Evolutionary conservation across 2,329 filamentous ascomycete genomes (phyloP), one percentile per base, ranked within the genome.

Genomic region (Polychaeton citri): DNA sequence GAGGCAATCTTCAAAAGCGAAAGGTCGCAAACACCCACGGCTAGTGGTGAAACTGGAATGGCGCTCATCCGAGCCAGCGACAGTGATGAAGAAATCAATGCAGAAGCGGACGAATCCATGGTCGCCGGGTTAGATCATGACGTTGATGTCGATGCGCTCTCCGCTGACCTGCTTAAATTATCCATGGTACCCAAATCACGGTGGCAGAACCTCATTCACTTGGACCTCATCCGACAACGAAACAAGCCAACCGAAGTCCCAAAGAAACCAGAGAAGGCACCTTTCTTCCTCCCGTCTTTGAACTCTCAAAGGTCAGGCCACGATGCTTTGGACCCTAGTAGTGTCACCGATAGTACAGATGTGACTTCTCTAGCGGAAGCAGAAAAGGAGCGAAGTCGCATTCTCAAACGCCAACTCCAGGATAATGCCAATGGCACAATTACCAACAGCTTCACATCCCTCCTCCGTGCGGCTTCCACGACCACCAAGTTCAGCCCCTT

Each of bases 221-320:
- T 98, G 2, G 90, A 98, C 53, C 65, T 86, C 18, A 94, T 98
- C 55, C 60, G 87, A 62, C 76, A 86, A 59, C 81, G 90, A 42
- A 98, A 98, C 62, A 93, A 90, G 60, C 90, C 92, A 0, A 87
- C 77, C 45, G 86, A 95, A 58, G 75, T 87, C 0, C 87, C 87
- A 12, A 95, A 95, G 62, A 73, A 77, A 5, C 90, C 90, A 0
- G 84, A 95, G 55, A 93, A 92, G 53, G 88, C 88, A 0, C 92
- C 90, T 0, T 96, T 96, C 68, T 96, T 96, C 67, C 68, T 96
- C 3, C 84, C 86, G 0, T 79, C 79, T 0, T 64, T 79, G 24
- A 51, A 54, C 20, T 31, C 36, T 19, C 21, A 35, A 16, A 33
- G 38, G 18, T 51, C 15, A 46, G 50, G 36, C 5, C 60, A 39